These are phyloP conservation scores for Peniophora sp. DNA, from an alignment of 1,284 basidiomycete genomes.

Conservation along the genomic window DNA sequence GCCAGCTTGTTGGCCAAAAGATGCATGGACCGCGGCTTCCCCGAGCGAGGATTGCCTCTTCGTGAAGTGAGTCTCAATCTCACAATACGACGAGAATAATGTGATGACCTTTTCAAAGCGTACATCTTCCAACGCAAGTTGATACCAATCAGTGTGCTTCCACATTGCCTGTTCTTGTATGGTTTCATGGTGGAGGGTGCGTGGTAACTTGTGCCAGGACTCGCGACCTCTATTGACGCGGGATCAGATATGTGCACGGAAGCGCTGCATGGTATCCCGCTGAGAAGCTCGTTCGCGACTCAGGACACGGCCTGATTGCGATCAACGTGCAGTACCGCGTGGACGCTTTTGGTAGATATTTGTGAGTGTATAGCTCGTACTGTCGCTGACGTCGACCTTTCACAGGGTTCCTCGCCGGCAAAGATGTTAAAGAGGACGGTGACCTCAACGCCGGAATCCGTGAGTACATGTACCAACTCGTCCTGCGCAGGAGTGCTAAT, in stretches of 20 bases:
- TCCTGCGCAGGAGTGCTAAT: neutral
- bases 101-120: neutral
- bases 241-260: neutral
- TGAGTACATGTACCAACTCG: conserved; percentile 8
- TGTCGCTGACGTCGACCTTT: neutral
- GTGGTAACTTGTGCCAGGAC: neutral
- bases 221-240: neutral
- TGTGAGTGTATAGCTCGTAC: neutral
- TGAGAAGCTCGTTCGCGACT: conserved; percentile 12
- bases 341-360: conserved; percentile 29
- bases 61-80: conserved; percentile 23
- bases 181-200: conserved; percentile 31
- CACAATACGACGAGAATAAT: neutral
- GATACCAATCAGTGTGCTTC: neutral
- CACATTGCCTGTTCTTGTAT: conserved; percentile 28
- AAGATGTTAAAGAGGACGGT: conserved; percentile 18
- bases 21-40: neutral
- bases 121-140: conserved; percentile 1
- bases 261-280: neutral
- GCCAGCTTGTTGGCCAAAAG: conserved; percentile 2
- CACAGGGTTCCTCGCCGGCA: conserved; percentile 21
- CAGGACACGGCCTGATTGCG: conserved; percentile 22
- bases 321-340: conserved; percentile 34
- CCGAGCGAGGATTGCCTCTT: conserved; percentile 32
- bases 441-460: conserved; percentile 23